phyloP scores from a whole-genome alignment of 2,329 filamentous ascomycete species.

The Nemania sp. region DNA sequence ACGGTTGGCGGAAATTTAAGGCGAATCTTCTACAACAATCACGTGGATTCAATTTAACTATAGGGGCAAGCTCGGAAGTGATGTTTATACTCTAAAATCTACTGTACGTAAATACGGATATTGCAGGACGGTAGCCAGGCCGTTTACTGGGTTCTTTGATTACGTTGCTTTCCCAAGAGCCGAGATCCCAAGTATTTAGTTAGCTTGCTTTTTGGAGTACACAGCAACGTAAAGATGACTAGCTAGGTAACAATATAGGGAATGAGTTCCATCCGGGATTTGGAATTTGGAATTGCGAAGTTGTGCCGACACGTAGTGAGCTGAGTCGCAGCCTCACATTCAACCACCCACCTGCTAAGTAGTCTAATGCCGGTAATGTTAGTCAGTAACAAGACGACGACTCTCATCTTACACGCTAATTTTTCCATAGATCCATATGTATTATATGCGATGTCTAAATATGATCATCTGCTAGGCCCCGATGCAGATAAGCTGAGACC shows the following conservation, averaged over 20 bases:
- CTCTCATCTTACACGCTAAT: neutral
- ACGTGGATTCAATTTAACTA: conserved; percentile 6
- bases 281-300: conserved; percentile 24
- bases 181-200: no score
- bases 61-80: conserved; percentile 6
- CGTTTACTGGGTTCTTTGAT: neutral
- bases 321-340: conserved; percentile 3
- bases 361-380: neutral
- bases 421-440: no score
- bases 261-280: conserved; percentile 13
- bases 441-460: neutral
- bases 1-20: neutral
- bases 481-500: conserved; percentile 29
- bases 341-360: neutral
- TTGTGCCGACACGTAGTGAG: conserved; percentile 5
- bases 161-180: neutral
- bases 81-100: neutral
- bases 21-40: neutral
- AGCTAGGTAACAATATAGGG: neutral
- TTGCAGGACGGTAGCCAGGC: no score
- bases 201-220: neutral
- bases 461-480: conserved; percentile 9
- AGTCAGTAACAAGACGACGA: neutral
- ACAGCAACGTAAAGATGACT: neutral
- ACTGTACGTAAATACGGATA: neutral